Percentiles rank a stretch among this genome's conserved stretches.
phyloP scores from a whole-genome alignment of 345 rosid genomes.

The Hibiscus syriacus region DNA sequence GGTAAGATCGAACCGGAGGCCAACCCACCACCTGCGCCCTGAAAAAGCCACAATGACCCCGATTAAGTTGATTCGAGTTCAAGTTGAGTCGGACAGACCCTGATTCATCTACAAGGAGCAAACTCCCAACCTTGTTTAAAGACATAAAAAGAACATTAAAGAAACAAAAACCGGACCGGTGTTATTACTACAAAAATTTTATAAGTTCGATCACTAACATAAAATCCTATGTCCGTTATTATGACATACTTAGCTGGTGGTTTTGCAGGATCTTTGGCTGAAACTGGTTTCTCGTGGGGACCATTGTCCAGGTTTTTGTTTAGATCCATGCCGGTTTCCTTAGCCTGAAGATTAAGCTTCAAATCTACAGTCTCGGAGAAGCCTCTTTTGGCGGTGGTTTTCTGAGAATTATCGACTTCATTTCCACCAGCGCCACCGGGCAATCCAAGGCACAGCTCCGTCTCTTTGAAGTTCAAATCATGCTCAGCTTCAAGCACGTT shows the following conservation, averaged over 20 bases:
- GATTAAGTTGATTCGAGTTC: no score
- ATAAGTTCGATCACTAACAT: no score
- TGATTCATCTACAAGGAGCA: no score
- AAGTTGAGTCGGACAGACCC: no score
- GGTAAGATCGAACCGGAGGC: conserved; percentile 91
- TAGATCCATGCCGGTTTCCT: conserved; percentile 32
- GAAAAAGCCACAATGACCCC: neutral
- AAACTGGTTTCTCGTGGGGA: conserved; percentile 32
- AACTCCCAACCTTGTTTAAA: no score
- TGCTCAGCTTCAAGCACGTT: conserved; percentile 16
- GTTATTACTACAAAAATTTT: no score
- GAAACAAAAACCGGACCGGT: no score
- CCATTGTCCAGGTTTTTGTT: conserved; percentile 22
- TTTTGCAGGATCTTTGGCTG: conserved; percentile 50
- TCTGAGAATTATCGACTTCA: conserved; percentile 24
- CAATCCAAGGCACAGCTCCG: conserved; percentile 52
- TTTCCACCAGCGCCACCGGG: conserved; percentile 28
- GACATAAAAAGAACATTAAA: no score
- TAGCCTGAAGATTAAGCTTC: conserved; percentile 56
- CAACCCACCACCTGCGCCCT: conserved; percentile 95
- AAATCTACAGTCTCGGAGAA: conserved; percentile 66
- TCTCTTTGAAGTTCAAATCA: no score
- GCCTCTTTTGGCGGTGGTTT: conserved; percentile 58
- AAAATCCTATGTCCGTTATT: no score
- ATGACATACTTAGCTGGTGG: conserved; percentile 82